These are phyloP conservation scores for Russula vinacea DNA, from an alignment of 768 basidiomycete species.

Conservation along the genomic window DNA sequence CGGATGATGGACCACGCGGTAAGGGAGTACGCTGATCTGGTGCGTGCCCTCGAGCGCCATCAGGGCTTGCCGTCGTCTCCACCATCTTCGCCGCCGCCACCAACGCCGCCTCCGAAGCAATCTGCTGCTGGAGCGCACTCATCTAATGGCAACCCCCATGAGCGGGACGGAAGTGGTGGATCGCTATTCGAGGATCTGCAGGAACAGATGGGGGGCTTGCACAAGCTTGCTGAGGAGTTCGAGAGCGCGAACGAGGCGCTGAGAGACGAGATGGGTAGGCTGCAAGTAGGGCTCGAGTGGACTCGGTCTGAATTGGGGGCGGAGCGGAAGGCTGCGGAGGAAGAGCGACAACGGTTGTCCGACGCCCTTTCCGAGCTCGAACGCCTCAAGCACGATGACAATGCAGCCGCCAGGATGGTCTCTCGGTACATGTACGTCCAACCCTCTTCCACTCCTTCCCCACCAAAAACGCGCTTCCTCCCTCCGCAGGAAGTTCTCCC, in stretches of 20 bases:
- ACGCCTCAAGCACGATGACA: constrained; percentile 58
- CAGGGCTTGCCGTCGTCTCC: constrained; percentile 31
- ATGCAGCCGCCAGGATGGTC: constrained; percentile 78
- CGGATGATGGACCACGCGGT: constrained; percentile 64
- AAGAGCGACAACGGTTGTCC: constrained; percentile 47
- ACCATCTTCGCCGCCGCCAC: not conserved
- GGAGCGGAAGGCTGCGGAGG: constrained; percentile 44
- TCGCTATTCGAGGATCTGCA: constrained; percentile 37
- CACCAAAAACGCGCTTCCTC: constrained; percentile 1
- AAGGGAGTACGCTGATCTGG: constrained; percentile 72
- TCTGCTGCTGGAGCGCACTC: not conserved
- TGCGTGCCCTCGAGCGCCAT: constrained; percentile 58
- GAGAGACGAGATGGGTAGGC: constrained; percentile 44
- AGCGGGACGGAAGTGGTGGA: constrained; percentile 23
- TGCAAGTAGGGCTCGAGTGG: constrained; percentile 44
- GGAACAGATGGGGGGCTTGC: constrained; percentile 49
- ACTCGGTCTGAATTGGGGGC: constrained; percentile 49
- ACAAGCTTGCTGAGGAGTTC: constrained; percentile 50
- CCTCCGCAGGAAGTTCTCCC: constrained; percentile 71
- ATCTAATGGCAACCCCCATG: constrained; percentile 15
- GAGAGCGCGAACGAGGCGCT: constrained; percentile 46
- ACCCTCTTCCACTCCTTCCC: not conserved
- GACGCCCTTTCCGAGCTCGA: constrained; percentile 51
- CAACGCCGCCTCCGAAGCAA: constrained; percentile 6
- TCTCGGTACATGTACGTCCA: constrained; percentile 73